A percentile compares a stretch with the other conserved stretches of the same genome.
These are phyloP conservation scores for Pichia nakasei DNA, from an alignment of 805 yeast species.

Conservation along the genomic window DNA sequence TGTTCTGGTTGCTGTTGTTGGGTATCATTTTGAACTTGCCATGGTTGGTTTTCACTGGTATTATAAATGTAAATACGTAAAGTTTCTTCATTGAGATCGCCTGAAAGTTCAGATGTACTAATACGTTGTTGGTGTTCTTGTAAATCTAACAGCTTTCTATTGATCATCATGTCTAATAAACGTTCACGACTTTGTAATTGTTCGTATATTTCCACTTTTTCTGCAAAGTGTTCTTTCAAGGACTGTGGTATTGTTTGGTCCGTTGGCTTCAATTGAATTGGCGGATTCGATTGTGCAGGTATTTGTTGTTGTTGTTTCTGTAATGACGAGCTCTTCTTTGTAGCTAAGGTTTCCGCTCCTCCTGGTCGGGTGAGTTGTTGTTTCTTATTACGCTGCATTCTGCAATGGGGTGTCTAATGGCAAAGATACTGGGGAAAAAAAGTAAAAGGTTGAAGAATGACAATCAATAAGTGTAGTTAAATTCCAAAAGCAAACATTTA, in stretches of 20 bases:
- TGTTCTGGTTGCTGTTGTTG: slow-evolving; percentile 1
- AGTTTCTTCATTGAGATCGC: slow-evolving; percentile 37
- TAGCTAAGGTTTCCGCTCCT: not conserved
- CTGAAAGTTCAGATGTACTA: slow-evolving; percentile 27
- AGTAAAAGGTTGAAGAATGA: too few species aligned
- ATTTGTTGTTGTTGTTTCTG: slow-evolving; percentile 6
- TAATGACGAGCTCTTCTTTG: not conserved
- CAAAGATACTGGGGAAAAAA: too few species aligned
- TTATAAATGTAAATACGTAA: slow-evolving; percentile 78
- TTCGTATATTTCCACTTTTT: slow-evolving; percentile 58
- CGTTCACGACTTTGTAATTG: slow-evolving; percentile 74
- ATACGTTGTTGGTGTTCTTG: slow-evolving; percentile 50
- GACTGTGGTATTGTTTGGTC: slow-evolving; percentile 26
- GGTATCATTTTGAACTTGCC: slow-evolving; percentile 43
- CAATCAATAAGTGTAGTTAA: too few species aligned
- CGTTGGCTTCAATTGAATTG: slow-evolving; percentile 28
- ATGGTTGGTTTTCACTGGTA: slow-evolving; percentile 77
- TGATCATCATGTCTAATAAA: slow-evolving; percentile 67
- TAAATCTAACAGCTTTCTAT: slow-evolving; percentile 76
- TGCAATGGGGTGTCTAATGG: too few species aligned
- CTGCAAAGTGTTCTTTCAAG: slow-evolving; percentile 25
- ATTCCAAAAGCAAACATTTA: too few species aligned
- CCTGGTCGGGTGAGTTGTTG: not conserved
- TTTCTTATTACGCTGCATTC: slow-evolving; percentile 4
- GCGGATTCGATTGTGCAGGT: slow-evolving; percentile 14